Base-by-base conservation (phyloP, 208 protist genomes). In the Wallacemonas sp. region DNA sequence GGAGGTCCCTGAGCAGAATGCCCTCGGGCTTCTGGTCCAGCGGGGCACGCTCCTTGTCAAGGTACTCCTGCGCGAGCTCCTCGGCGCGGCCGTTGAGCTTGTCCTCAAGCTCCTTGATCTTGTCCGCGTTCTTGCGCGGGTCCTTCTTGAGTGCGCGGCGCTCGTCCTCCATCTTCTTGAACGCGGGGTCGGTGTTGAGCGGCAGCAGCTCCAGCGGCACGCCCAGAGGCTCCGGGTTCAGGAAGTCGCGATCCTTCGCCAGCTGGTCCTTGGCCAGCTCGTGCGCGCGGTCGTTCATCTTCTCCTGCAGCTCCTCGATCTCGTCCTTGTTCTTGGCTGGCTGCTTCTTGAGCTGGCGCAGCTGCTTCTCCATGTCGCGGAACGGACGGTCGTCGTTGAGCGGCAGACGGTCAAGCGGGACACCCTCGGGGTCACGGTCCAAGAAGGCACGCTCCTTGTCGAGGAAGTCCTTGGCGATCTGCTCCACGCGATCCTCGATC, bases 361-460 rank as follows among this genome's bases (percentile, higher is more conserved):
- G 74, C 39, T 80, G 64, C 61, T 76, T 79, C 76, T 87, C 84
- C 78, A 91, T 83, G 6, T 83, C 69, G 29, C 66, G 70, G 74
- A 95, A 90, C n/a, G 78, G 57, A 19, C 74, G 72, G 61, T 92
- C 85, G 8, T 81, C 79, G 27, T 76, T 62, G 12, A 95, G 71
- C 16, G 78, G 74, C 54, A 93, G 49, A n/a, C 78, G 72, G 43
- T 70, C 52, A 46, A 93, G 68, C 41, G 81, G 82, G 24, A 95
- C 76, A 27, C 82, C 83, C 54, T 84, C 74, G 14, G 79, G 81
- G 30, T 86, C 72, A 32, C 72, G 81, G 67, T 88, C 82, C 16
- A 93, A 66, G 70, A 95, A 89, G 9, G 72, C 70, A 30, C 81
- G 83, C 74, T 90, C 85, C 74, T 90, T 90, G 39, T 77, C 81